These are phyloP conservation scores for Ustilago xerochloae DNA, from an alignment of 1,284 basidiomycete genomes.

Conservation along the genomic window DNA sequence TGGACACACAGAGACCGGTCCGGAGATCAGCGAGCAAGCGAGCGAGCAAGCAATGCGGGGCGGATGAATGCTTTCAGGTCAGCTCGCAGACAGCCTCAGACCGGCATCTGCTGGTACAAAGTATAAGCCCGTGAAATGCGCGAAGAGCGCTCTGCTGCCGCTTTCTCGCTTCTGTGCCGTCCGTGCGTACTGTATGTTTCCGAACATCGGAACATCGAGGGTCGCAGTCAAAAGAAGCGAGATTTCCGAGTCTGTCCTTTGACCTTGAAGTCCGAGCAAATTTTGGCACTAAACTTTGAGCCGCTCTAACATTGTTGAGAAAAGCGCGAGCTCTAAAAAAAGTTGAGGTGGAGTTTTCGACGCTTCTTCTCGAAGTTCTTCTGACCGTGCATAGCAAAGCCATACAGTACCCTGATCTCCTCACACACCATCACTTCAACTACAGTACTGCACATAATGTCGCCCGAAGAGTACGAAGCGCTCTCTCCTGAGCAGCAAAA, in stretches of 20 bases:
- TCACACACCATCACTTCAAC: background rate
- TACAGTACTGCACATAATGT: constrained; percentile 74
- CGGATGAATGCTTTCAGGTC: constrained; percentile 5
- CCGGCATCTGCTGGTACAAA: background rate
- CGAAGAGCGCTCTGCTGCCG: constrained; percentile 26
- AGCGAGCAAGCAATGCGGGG: constrained; percentile 11
- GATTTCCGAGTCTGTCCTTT: constrained; percentile 13
- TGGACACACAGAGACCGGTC: constrained; percentile 11
- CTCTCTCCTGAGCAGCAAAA: constrained; percentile 82
- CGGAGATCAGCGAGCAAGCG: constrained; percentile 36
- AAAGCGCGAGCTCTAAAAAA: constrained; percentile 5
- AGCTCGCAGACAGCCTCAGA: background rate
- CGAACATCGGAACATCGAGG: constrained; percentile 23
- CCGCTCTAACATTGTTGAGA: background rate
- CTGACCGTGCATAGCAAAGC: too few relatives aligned
- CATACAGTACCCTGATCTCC: too few relatives aligned
- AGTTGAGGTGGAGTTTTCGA: constrained; percentile 15
- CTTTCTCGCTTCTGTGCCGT: constrained; percentile 1
- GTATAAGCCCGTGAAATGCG: too few relatives aligned
- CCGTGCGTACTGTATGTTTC: constrained; percentile 12
- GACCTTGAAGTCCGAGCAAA: background rate
- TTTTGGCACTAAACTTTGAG: background rate
- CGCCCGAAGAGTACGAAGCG: constrained; percentile 77
- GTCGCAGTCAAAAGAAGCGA: background rate
- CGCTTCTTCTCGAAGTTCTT: background rate